Conservation (phyloP, 1,284 basidiomycete genomes). For the Schizopora paradoxa region DNA sequence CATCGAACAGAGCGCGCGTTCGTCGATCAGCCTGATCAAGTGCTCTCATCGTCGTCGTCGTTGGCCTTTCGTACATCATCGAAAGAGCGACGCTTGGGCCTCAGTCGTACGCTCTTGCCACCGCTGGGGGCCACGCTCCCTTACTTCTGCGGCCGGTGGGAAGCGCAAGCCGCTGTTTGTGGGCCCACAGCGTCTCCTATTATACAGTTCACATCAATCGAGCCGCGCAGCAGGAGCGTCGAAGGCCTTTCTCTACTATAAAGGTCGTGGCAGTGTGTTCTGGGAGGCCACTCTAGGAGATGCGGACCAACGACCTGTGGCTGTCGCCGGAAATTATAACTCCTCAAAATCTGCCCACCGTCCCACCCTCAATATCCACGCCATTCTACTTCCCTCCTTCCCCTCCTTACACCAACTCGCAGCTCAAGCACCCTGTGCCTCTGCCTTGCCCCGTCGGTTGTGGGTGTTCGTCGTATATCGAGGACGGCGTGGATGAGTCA, state of each 20-base stretch:
- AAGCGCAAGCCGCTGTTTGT: not conserved
- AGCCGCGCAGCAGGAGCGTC: not conserved
- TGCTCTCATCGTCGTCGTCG: conserved; percentile 1
- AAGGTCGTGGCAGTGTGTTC: conserved; percentile 1
- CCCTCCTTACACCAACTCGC: conserved; percentile 15
- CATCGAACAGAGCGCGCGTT: too few species aligned
- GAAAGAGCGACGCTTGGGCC: conserved; percentile 1
- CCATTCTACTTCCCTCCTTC: conserved; percentile 13
- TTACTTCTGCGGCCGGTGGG: not conserved
- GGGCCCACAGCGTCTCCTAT: too few species aligned
- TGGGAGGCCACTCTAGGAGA: conserved; percentile 2
- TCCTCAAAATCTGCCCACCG: not conserved
- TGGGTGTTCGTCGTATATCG: not conserved
- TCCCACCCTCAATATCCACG: not conserved
- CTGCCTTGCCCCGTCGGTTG: conserved; percentile 4
- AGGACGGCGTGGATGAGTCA: too few species aligned
- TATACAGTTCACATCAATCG: too few species aligned
- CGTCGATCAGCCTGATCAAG: conserved; percentile 1
- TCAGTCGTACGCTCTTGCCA: not conserved
- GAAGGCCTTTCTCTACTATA: conserved; percentile 4
- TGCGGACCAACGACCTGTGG: conserved; percentile 6
- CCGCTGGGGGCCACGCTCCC: not conserved
- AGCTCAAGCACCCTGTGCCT: conserved; percentile 14
- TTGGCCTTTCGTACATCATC: not conserved
- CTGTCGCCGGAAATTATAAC: not conserved